Percentiles rank a stretch among this genome's conserved stretches.
Conservation (phyloP, 768 basidiomycete genomes). For the Candolleomyces eurysporus region DNA sequence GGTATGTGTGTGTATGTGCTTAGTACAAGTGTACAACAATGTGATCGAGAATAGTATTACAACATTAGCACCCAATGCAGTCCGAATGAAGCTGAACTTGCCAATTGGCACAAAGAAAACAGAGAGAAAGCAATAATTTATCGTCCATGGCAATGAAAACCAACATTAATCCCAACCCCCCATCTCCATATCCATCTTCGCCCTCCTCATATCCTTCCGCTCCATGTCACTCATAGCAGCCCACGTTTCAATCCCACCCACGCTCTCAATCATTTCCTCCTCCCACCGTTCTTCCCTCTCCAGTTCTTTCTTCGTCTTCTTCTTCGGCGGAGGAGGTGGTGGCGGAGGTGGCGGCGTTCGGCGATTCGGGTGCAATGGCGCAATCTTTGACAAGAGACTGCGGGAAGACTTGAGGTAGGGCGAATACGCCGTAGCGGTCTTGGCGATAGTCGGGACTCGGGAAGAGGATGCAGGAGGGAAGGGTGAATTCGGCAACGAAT, state of each 20-base stretch:
- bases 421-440: constrained; percentile 45
- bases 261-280: constrained; percentile 69
- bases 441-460: constrained; percentile 13
- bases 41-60: no score
- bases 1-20: no score
- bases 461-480: constrained; percentile 29
- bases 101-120: neutral
- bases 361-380: constrained; percentile 73
- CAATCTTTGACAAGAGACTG: constrained; percentile 61
- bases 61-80: no score
- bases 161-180: constrained; percentile 53
- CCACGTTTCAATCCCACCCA: constrained; percentile 67
- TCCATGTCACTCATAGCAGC: constrained; percentile 46
- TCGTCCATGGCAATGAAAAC: neutral
- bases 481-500: constrained; percentile 64
- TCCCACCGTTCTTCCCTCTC: constrained; percentile 79
- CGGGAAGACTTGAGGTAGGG: constrained; percentile 67
- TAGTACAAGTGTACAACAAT: no score
- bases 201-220: constrained; percentile 52
- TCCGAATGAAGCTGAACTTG: no score
- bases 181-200: constrained; percentile 63
- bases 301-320: constrained; percentile 79
- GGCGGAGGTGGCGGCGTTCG: constrained; percentile 71
- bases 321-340: constrained; percentile 67
- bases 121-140: neutral